Evolutionary conservation across 345 rosid species (phyloP).

Genomic region (Eutrema japonicum): DNA sequence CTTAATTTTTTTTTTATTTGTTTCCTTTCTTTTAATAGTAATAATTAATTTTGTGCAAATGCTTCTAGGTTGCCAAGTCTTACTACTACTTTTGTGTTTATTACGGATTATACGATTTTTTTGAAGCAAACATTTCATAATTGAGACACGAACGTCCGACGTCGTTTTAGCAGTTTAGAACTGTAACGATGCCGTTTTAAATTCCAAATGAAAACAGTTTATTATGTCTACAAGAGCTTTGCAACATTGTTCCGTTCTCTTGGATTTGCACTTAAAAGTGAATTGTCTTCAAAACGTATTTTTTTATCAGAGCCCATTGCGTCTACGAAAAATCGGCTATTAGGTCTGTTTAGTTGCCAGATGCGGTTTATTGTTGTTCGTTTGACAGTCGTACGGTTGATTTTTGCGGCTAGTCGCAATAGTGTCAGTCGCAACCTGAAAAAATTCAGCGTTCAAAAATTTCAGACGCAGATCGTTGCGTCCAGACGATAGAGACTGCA

Average conservation of each 20-base stretch:
- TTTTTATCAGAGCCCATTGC: not conserved
- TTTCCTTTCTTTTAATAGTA: slow-evolving; percentile 15
- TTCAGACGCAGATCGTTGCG: too few relatives aligned
- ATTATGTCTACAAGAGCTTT: too few relatives aligned
- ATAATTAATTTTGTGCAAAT: not conserved
- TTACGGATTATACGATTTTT: slow-evolving; percentile 6
- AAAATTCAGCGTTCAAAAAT: too few relatives aligned
- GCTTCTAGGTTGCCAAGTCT: slow-evolving; percentile 32
- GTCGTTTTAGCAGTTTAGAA: slow-evolving; percentile 2
- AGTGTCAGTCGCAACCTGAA: too few relatives aligned
- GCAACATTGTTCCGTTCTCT: not conserved
- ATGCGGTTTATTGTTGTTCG: too few relatives aligned
- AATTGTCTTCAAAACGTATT: not conserved
- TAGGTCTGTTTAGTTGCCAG: too few relatives aligned
- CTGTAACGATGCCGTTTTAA: not conserved
- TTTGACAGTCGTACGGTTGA: too few relatives aligned
- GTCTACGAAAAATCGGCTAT: too few relatives aligned
- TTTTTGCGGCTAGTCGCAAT: too few relatives aligned
- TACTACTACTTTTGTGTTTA: not conserved
- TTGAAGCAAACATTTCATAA: not conserved
- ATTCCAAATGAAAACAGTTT: too few relatives aligned
- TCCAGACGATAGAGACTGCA: too few relatives aligned
- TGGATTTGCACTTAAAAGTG: not conserved
- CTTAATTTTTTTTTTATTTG: not conserved
- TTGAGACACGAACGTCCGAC: not conserved